Base-by-base conservation (phyloP, 2,329 filamentous ascomycete species). In the Lachnellula willkommii region DNA sequence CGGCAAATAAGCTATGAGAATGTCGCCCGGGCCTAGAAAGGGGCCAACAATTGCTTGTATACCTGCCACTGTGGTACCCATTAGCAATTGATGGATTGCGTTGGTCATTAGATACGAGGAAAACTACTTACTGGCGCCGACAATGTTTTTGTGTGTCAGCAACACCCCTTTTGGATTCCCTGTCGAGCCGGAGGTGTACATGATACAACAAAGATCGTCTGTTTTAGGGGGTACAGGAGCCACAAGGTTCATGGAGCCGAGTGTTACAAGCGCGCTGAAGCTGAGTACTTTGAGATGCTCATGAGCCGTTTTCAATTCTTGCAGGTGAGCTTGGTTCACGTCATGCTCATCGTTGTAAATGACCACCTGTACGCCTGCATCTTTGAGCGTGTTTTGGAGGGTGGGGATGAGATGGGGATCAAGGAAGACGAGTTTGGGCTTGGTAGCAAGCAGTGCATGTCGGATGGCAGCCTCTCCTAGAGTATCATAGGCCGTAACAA, bases 401-500 rank as follows among this genome's bases (percentile, higher is more conserved):
- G 84, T 84, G 14, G 78, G 77, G 52, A 88, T 75, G 50, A 96
- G 83, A 65, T 89, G 84, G 8, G 92, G 88, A 69, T 96, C 92
- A 60, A 90, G 81, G 74, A 92, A 96, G 77, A 96, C 93, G 71
- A 87, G 86, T 66, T 84, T 84, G 52, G 90, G 87, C 60, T 84
- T 78, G 52, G 90, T 94, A 74, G 95, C 89, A 22, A 85, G 78
- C 61, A 96, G 81, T 3, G 91, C 95, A 76, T 95, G 91, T 75
- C 87, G 84, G 60, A 96, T 81, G 47, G 91, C 92, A 60, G 86
- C 84, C 66, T 90, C 82, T 53, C 92, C 92, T 46, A 96, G 85
- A 32, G 91, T 95, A 72, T 96, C 92, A 73, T 96, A 96, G 50
- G 92, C 91, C 47, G 93, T 97, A 50, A 96, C 93, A 63, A 96